Conservation (phyloP, 2,329 filamentous ascomycete genomes). For the Stachybotrys chlorohalonatus region DNA sequence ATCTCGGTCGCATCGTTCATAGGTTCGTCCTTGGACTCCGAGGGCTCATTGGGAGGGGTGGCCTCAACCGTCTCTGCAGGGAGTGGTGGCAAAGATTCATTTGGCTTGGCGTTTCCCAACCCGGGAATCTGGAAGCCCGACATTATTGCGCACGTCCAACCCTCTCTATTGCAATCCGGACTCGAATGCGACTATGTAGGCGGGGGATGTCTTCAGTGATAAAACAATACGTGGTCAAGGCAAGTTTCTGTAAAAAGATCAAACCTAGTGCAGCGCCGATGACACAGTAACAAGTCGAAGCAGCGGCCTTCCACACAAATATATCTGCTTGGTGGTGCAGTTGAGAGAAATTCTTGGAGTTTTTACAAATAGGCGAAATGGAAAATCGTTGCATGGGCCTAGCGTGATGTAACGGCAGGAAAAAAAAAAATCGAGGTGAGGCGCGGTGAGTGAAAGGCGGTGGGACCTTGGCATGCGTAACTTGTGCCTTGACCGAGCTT, state of each 20-base stretch:
- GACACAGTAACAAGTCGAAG: no score
- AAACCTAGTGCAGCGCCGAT: no score
- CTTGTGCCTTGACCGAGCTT: background rate
- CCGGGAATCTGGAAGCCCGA: constrained; percentile 34
- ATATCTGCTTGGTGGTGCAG: background rate
- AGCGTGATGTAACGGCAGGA: background rate
- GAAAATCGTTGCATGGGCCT: background rate
- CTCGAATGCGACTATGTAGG: background rate
- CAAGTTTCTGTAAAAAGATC: no score
- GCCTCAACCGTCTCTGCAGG: constrained; percentile 22
- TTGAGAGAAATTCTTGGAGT: background rate
- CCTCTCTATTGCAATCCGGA: background rate
- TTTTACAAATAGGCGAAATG: background rate
- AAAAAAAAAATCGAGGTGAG: constrained; percentile 3
- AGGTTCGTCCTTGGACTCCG: constrained; percentile 10
- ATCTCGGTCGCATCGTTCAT: constrained; percentile 1
- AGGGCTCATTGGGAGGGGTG: constrained; percentile 8
- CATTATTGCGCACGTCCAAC: constrained; percentile 14
- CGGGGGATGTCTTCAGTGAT: no score
- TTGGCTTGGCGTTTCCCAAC: constrained; percentile 32
- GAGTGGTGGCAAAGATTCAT: constrained; percentile 30
- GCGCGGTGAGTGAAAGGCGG: background rate
- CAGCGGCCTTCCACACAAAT: background rate
- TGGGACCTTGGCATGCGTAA: background rate
- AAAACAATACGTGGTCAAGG: no score